Evolutionary conservation across 768 basidiomycete genomes (phyloP).

Genomic region (Russula lepida): DNA sequence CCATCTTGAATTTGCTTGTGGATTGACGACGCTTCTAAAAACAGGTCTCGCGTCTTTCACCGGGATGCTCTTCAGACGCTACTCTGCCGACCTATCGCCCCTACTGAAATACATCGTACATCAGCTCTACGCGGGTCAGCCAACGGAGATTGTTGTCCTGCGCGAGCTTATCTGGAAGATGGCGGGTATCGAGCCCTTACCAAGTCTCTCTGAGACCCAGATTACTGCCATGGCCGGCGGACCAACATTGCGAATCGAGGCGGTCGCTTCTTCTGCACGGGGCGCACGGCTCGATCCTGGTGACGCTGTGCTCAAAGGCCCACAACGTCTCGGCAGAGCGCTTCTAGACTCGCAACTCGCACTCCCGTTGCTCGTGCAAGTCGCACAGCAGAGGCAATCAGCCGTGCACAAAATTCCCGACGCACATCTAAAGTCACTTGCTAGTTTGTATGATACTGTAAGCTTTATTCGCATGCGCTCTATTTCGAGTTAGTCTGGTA

Average conservation of each 20-base stretch:
- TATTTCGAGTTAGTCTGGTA: neutral
- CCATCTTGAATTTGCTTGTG: neutral
- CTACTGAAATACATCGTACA: slow-evolving; percentile 88
- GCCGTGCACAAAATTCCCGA: slow-evolving; percentile 70
- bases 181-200: slow-evolving; percentile 88
- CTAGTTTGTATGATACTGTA: slow-evolving; percentile 83
- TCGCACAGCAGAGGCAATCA: slow-evolving; percentile 84
- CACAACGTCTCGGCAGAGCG: slow-evolving; percentile 55
- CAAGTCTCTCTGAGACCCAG: slow-evolving; percentile 82
- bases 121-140: slow-evolving; percentile 73
- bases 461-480: slow-evolving; percentile 29
- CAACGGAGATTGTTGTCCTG: slow-evolving; percentile 86
- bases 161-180: slow-evolving; percentile 91
- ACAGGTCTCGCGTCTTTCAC: slow-evolving; percentile 88
- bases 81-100: slow-evolving; percentile 73
- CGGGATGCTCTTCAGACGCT: slow-evolving; percentile 84
- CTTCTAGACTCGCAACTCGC: slow-evolving; percentile 66
- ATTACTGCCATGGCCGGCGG: slow-evolving; percentile 89
- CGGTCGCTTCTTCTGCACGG: slow-evolving; percentile 69
- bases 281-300: slow-evolving; percentile 64
- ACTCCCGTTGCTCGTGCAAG: slow-evolving; percentile 83
- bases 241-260: slow-evolving; percentile 76
- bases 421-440: slow-evolving; percentile 78
- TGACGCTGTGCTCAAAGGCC: slow-evolving; percentile 56
- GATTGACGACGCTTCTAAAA: slow-evolving; percentile 12